A percentile compares a stretch with the other conserved stretches of the same genome.
Evolutionary conservation across 1,284 basidiomycete genomes (phyloP).

Genomic region (Fomitopsis pinicola): DNA sequence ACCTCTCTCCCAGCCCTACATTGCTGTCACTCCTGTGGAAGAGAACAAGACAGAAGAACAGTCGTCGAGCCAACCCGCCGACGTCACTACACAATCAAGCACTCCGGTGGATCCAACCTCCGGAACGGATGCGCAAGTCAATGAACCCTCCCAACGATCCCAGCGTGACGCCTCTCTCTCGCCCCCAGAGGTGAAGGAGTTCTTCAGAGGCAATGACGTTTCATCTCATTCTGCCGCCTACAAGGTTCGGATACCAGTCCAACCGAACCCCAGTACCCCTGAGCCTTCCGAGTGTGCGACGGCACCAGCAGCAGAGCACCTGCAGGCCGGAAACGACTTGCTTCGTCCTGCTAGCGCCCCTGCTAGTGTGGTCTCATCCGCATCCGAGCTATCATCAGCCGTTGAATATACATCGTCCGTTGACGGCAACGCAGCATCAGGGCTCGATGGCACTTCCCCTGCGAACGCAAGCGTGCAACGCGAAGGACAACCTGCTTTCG

Average conservation of each 20-base stretch:
- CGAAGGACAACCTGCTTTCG: no score
- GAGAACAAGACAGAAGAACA: neutral
- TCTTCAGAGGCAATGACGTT: neutral
- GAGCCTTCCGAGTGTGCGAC: neutral
- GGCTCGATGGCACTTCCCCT: no score
- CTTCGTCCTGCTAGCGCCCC: constrained; percentile 18
- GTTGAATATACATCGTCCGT: no score
- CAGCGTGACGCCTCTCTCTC: neutral
- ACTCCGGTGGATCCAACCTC: neutral
- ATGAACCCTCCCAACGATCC: neutral
- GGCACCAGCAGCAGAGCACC: neutral
- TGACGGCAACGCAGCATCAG: no score
- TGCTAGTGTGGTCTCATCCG: neutral
- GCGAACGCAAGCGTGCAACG: no score
- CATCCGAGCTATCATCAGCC: neutral
- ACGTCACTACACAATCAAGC: neutral
- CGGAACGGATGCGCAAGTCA: neutral
- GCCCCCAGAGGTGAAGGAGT: neutral
- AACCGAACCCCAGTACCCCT: neutral
- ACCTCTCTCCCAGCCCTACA: neutral
- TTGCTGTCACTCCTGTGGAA: neutral
- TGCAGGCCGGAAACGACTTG: constrained; percentile 21
- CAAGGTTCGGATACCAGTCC: neutral
- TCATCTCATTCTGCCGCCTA: neutral
- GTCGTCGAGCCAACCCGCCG: neutral